Percentiles rank a stretch among this genome's conserved stretches.
phyloP scores from a whole-genome alignment of 2,329 filamentous ascomycete genomes.

The Pseudopithomyces chartarum region DNA sequence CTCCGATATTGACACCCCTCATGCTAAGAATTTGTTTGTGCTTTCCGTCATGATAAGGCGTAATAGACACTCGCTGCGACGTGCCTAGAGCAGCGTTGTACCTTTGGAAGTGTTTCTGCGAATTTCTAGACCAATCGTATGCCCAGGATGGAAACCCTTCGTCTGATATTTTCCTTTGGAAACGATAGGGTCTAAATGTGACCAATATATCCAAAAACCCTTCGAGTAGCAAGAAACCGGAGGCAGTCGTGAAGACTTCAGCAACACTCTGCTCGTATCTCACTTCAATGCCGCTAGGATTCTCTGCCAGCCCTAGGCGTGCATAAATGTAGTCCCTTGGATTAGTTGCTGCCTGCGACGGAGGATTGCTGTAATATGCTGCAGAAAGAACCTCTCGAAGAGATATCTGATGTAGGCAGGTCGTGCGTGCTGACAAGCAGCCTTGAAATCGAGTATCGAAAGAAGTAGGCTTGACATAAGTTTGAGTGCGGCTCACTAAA shows the following conservation, averaged over 20 bases:
- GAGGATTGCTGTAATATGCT: conserved; percentile 4
- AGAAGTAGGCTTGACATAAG: neutral
- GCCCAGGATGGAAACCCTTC: conserved; percentile 1
- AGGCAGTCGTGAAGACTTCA: neutral
- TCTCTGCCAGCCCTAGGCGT: conserved; percentile 1
- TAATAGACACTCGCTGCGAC: neutral
- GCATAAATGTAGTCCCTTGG: neutral
- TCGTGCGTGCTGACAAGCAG: conserved; percentile 2
- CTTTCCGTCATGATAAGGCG: neutral
- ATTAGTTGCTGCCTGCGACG: neutral
- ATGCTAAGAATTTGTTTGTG: neutral
- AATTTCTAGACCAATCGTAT: conserved; percentile 3
- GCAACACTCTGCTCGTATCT: neutral
- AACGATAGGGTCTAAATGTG: neutral
- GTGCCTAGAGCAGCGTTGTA: neutral
- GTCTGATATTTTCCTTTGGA: neutral
- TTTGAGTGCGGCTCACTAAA: neutral
- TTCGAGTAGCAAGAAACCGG: neutral
- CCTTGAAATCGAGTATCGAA: conserved; percentile 5
- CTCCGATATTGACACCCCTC: neutral
- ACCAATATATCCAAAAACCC: conserved; percentile 1
- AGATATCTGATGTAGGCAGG: neutral
- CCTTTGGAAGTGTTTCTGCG: neutral
- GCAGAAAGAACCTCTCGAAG: neutral
- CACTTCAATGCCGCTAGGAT: neutral